phyloP scores from a whole-genome alignment of 2,329 filamentous ascomycete species.

The Pseudogymnoascus sp. region DNA sequence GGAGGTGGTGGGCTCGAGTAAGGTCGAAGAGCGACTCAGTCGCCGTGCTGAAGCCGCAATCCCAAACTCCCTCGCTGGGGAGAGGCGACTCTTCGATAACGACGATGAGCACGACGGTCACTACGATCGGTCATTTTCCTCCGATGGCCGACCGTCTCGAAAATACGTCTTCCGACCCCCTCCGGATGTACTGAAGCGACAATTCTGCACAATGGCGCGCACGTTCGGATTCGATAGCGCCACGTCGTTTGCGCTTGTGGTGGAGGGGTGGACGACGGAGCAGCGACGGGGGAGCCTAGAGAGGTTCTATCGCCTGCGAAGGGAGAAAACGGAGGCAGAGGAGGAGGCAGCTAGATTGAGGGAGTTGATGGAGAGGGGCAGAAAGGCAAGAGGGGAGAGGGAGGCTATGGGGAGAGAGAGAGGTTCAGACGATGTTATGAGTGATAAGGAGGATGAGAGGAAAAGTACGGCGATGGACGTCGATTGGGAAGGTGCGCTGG shows the following conservation, averaged over 20 bases:
- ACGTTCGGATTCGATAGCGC: conserved; percentile 68
- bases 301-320: conserved; percentile 64
- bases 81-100: conserved; percentile 23
- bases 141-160: conserved; percentile 16
- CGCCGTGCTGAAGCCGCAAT: conserved; percentile 49
- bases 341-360: not conserved
- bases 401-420: not conserved
- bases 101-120: conserved; percentile 40
- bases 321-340: conserved; percentile 17
- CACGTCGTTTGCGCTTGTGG: conserved; percentile 79
- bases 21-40: conserved; percentile 78
- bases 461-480: not conserved
- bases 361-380: not conserved
- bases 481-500: conserved; percentile 1
- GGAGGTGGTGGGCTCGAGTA: conserved; percentile 87
- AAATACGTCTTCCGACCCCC: conserved; percentile 52
- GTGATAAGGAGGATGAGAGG: not conserved
- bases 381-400: not conserved
- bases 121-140: conserved; percentile 15
- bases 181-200: conserved; percentile 62
- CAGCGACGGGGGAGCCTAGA: conserved; percentile 72
- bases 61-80: conserved; percentile 15
- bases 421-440: not conserved
- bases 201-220: conserved; percentile 86
- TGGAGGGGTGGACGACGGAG: conserved; percentile 84